phyloP scores from a whole-genome alignment of 495 filamentous ascomycete species.

The Penicillium psychrofluorescens region DNA sequence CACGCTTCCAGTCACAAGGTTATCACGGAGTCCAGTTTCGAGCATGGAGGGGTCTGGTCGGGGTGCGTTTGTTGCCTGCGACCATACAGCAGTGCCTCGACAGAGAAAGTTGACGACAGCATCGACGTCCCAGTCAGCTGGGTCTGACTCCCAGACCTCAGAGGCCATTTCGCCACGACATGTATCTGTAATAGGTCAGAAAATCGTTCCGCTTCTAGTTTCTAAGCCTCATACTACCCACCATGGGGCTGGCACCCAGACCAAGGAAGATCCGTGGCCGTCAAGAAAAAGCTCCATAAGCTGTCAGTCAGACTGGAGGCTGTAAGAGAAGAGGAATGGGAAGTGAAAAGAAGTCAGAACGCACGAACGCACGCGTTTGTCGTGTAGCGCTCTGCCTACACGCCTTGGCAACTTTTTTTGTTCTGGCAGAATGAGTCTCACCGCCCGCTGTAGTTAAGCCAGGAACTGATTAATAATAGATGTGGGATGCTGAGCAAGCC shows the following conservation, averaged over 20 bases:
- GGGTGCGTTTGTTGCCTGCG: slow-evolving; percentile 16
- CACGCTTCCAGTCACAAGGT: slow-evolving; percentile 53
- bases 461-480: too few species aligned
- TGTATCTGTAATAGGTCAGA: not conserved
- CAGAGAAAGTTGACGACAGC: slow-evolving; percentile 60
- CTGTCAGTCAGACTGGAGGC: too few species aligned
- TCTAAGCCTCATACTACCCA: not conserved
- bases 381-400: too few species aligned
- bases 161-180: too few species aligned
- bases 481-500: too few species aligned
- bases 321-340: too few species aligned
- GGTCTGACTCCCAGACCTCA: slow-evolving; percentile 34
- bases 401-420: too few species aligned
- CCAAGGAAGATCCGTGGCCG: not conserved
- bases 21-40: slow-evolving; percentile 46
- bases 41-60: slow-evolving; percentile 46
- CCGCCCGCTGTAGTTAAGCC: too few species aligned
- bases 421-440: too few species aligned
- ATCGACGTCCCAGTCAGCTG: slow-evolving; percentile 61
- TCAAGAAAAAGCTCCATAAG: not conserved
- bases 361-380: not conserved
- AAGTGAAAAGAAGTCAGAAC: too few species aligned
- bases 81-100: slow-evolving; percentile 37
- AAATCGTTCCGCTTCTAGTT: not conserved
- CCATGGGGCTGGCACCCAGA: not conserved